Conservation (phyloP, 495 filamentous ascomycete species). For the Letharia lupina region DNA sequence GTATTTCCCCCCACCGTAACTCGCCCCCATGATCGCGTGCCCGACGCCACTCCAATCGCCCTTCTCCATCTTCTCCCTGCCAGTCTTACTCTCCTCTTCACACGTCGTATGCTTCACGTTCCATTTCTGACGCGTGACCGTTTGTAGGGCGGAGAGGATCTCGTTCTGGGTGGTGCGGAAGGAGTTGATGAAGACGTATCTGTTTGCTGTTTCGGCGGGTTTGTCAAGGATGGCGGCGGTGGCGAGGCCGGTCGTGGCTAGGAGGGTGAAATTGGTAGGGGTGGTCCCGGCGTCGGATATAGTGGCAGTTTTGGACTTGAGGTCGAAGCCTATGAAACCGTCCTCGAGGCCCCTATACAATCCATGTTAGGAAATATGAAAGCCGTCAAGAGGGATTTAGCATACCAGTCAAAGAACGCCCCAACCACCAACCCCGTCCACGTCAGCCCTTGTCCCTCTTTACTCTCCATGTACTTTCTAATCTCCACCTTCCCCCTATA, state of each 20-base stretch:
- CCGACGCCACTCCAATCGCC: slow-evolving; percentile 34
- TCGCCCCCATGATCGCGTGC: slow-evolving; percentile 28
- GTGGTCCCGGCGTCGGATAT: slow-evolving; percentile 40
- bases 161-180: slow-evolving; percentile 40
- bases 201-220: slow-evolving; percentile 38
- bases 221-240: slow-evolving; percentile 35
- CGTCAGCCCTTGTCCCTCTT: slow-evolving; percentile 34
- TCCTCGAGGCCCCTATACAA: slow-evolving; percentile 29
- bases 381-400: slow-evolving; percentile 15
- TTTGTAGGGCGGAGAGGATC: slow-evolving; percentile 38
- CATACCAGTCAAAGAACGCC: slow-evolving; percentile 44
- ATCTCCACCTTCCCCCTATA: slow-evolving; percentile 34
- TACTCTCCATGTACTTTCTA: slow-evolving; percentile 39
- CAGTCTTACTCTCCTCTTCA: slow-evolving; percentile 27
- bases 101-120: slow-evolving; percentile 30
- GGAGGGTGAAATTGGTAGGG: slow-evolving; percentile 35
- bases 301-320: slow-evolving; percentile 34
- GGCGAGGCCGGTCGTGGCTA: slow-evolving; percentile 33
- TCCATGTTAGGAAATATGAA: neutral
- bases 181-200: slow-evolving; percentile 40
- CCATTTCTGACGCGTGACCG: slow-evolving; percentile 36
- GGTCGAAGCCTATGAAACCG: slow-evolving; percentile 41
- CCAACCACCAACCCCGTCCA: slow-evolving; percentile 45
- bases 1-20: slow-evolving; percentile 26
- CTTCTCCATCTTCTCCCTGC: slow-evolving; percentile 28